Evolutionary conservation across 805 yeast genomes (phyloP).

Genomic region (Candida boleticola): DNA sequence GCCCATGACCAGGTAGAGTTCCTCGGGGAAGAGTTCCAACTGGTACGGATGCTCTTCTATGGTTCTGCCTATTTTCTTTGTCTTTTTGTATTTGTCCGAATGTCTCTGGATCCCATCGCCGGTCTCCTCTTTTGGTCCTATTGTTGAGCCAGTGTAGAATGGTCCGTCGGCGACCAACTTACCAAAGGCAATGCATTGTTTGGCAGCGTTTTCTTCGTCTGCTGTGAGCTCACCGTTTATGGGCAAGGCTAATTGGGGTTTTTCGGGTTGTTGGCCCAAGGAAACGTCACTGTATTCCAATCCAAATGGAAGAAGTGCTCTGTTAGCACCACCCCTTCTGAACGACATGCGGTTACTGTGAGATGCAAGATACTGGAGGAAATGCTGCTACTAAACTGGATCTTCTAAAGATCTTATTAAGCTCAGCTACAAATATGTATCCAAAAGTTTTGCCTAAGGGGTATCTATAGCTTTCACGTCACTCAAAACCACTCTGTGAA

Average conservation of each 20-base stretch:
- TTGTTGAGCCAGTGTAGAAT: slow-evolving; percentile 57
- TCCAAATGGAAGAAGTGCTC: slow-evolving; percentile 65
- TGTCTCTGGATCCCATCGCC: slow-evolving; percentile 76
- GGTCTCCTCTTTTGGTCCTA: slow-evolving; percentile 11
- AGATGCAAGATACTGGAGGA: too few relatives aligned
- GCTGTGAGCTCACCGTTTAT: slow-evolving; percentile 57
- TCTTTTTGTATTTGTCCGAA: slow-evolving; percentile 74
- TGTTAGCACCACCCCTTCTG: slow-evolving; percentile 41
- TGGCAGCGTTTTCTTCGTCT: slow-evolving; percentile 51
- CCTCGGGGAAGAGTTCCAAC: slow-evolving; percentile 71
- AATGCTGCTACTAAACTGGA: too few relatives aligned
- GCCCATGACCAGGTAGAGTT: slow-evolving; percentile 71
- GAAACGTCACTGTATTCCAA: slow-evolving; percentile 62
- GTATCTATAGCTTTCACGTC: too few relatives aligned
- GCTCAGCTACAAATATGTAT: too few relatives aligned
- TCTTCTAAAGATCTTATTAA: too few relatives aligned
- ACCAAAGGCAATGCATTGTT: slow-evolving; percentile 53
- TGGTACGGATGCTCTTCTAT: slow-evolving; percentile 77
- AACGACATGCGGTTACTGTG: slow-evolving; percentile 47
- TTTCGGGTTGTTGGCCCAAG: slow-evolving; percentile 14
- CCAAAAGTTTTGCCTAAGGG: too few relatives aligned
- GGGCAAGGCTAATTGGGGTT: slow-evolving; percentile 54
- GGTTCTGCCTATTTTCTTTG: slow-evolving; percentile 66
- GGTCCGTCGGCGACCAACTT: slow-evolving; percentile 61
- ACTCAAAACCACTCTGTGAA: too few relatives aligned